Evolutionary conservation across 352 stramenopile species (phyloP).

Genomic region (Phytophthora citricola): DNA sequence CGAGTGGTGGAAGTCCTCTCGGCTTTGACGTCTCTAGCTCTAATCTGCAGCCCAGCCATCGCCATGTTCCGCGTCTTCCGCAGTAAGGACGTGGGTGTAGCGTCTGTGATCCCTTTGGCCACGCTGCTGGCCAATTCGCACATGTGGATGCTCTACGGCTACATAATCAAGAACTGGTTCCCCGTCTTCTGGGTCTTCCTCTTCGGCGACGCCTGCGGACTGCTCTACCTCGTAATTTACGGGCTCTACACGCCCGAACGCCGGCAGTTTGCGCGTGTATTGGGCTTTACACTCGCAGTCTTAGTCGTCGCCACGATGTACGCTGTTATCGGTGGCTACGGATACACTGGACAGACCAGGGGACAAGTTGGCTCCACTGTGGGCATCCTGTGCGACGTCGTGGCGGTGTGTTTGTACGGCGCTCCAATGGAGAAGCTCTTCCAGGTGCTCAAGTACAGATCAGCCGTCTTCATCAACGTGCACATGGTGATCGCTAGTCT

Average conservation of each 20-base stretch:
- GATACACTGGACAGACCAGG: constrained; percentile 36
- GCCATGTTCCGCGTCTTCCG: constrained; percentile 40
- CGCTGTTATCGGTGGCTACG: constrained; percentile 32
- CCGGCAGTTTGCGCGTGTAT: constrained; percentile 20
- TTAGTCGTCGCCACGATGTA: constrained; percentile 40
- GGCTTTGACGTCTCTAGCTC: constrained; percentile 36
- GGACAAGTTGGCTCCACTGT: constrained; percentile 31
- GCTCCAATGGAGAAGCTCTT: constrained; percentile 53
- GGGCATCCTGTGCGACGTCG: constrained; percentile 35
- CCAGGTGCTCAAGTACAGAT: constrained; percentile 48
- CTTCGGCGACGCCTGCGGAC: constrained; percentile 29
- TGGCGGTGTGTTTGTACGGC: constrained; percentile 34
- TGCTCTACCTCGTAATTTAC: constrained; percentile 54
- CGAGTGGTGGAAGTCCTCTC: constrained; percentile 30
- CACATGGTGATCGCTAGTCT: constrained; percentile 51
- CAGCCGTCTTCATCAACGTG: constrained; percentile 45
- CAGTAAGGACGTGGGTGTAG: constrained; percentile 34
- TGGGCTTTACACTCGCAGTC: constrained; percentile 14
- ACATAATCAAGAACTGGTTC: constrained; percentile 49
- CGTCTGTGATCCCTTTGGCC: constrained; percentile 45
- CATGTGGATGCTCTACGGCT: constrained; percentile 57
- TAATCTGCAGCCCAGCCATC: constrained; percentile 48
- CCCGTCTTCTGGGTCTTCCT: constrained; percentile 44
- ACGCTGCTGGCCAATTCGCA: constrained; percentile 45
- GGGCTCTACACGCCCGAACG: constrained; percentile 46